Evolutionary conservation across 371 early-diverging fungal species (phyloP), one percentile per base, ranked within the genome.

Genomic region (Gilbertella persicaria): DNA sequence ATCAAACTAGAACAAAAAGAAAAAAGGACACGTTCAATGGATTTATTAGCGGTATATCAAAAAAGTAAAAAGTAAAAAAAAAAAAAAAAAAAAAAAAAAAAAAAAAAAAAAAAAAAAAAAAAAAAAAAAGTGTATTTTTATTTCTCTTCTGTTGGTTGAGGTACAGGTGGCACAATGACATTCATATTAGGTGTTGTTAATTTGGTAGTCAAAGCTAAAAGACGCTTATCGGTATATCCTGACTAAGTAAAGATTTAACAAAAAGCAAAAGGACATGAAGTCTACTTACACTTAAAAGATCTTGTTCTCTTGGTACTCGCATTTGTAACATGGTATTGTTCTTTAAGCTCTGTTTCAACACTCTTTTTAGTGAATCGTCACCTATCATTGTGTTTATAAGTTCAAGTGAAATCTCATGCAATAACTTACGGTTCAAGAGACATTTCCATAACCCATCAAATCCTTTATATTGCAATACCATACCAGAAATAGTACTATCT

Each of bases 401-500:
- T 13, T 10, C 37, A 28, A 13, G 7, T 42, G 0, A 21, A 13
- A 14, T 12, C 2, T 7, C 7, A n/a, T 45, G 19, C 0, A 14
- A 30, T 29, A 28, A 52, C 63, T 58, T 55, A 69, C 69, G 51
- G 26, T 69, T 69, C 23, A 69, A 56, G 36, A 69, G 38, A 28
- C 69, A 69, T 35, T 67, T 67, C 68, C 68, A 67, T 25, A 67
- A 40, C 12, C 68, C 68, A 53, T 67, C 68, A 40, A 64, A 50
- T 10, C 68, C 68, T 49, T 67, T 67, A 25, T 67, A 67, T 39
- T 67, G 68, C 25, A 67, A 45, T 2, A 67, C 68, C 68, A 78
- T 78, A 8, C 78, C 78, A 20, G 78, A 74, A 21, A 78, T 73
- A 20, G 67, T 60, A 17, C 53, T 48, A 53, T 78, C 78, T 42